These are phyloP conservation scores for Mycogone perniciosa DNA, from an alignment of 2,329 filamentous ascomycete genomes.

Conservation along the genomic window DNA sequence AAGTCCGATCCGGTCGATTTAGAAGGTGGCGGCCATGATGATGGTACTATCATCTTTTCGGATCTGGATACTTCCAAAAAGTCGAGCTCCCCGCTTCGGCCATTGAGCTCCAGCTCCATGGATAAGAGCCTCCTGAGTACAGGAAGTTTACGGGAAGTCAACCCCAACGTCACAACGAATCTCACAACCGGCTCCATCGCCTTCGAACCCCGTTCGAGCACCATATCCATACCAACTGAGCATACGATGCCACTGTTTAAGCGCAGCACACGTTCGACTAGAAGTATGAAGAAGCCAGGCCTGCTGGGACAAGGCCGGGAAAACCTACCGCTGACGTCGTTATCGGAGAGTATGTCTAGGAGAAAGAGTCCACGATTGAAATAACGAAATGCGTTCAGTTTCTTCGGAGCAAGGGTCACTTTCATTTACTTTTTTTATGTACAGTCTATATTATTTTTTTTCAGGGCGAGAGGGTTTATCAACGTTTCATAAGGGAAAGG, in stretches of 20 bases:
- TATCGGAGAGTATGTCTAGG: conserved; percentile 40
- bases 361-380: conserved; percentile 51
- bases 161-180: conserved; percentile 44
- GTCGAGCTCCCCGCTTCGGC: conserved; percentile 26
- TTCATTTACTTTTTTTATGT: background rate
- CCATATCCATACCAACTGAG: conserved; percentile 34
- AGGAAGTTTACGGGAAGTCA: conserved; percentile 48
- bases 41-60: conserved; percentile 36
- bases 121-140: conserved; percentile 31
- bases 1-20: conserved; percentile 2
- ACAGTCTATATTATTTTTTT: background rate
- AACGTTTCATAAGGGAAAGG: background rate
- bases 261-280: conserved; percentile 34
- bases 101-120: conserved; percentile 20
- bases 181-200: conserved; percentile 29
- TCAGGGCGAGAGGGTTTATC: background rate
- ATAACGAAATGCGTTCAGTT: conserved; percentile 14
- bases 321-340: conserved; percentile 42
- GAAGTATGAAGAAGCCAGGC: conserved; percentile 28
- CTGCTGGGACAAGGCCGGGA: conserved; percentile 41
- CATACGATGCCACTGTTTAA: conserved; percentile 44
- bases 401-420: background rate
- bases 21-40: conserved; percentile 20
- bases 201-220: conserved; percentile 40
- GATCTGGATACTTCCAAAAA: conserved; percentile 27